phyloP scores from a whole-genome alignment of 306 rosid species.

The Corylus avellana region DNA sequence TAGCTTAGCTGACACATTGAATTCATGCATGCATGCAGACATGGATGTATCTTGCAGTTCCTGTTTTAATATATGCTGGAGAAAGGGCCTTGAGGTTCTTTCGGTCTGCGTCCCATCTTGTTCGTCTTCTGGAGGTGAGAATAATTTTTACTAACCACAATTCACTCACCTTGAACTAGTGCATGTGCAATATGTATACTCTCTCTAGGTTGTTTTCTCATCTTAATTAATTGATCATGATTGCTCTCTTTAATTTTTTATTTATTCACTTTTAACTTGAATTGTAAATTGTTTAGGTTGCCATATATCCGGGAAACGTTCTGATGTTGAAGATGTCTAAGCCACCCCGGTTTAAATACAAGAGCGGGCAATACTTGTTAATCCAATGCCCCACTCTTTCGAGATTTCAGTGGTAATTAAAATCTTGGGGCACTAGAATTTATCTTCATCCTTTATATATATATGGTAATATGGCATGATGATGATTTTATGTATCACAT shows the following conservation, averaged over 20 bases:
- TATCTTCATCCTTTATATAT: background rate
- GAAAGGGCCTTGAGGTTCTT: constrained; percentile 87
- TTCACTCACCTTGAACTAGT: no score
- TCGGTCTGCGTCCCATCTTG: constrained; percentile 81
- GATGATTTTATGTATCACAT: constrained; percentile 33
- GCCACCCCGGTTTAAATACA: constrained; percentile 88
- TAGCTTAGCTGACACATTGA: constrained; percentile 17
- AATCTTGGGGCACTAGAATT: background rate
- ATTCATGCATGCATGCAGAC: constrained; percentile 60
- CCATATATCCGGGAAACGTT: constrained; percentile 95
- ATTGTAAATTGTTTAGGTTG: constrained; percentile 57
- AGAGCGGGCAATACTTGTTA: constrained; percentile 98
- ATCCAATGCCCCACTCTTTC: constrained; percentile 88
- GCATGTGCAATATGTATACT: no score
- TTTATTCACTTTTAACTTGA: background rate
- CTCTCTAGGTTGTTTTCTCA: background rate
- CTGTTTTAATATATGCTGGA: constrained; percentile 84
- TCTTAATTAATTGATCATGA: background rate
- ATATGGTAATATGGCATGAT: constrained; percentile 18
- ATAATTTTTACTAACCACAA: background rate
- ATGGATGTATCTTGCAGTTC: constrained; percentile 93
- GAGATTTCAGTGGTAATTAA: constrained; percentile 83
- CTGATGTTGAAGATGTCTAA: constrained; percentile 95
- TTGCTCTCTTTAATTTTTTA: background rate
- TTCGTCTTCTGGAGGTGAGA: constrained; percentile 81